Conservation (phyloP, 768 basidiomycete genomes). For the Clavulina sp. region DNA sequence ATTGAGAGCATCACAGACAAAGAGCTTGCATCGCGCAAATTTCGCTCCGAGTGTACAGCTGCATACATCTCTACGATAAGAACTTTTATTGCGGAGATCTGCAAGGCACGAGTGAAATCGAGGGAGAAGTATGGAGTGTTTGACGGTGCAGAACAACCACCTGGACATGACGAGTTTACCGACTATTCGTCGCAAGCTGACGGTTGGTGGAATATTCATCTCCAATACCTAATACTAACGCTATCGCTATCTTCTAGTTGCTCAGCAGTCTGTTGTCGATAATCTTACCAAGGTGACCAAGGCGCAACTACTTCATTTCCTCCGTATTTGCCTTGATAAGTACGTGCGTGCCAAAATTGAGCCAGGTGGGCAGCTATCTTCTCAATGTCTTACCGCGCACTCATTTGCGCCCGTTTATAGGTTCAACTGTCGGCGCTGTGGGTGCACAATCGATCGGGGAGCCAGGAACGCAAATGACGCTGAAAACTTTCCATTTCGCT, state of each 20-base stretch:
- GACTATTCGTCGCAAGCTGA: slow-evolving; percentile 22
- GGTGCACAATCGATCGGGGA: slow-evolving; percentile 99
- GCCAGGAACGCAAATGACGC: slow-evolving; percentile 97
- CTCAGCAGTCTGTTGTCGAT: slow-evolving; percentile 60
- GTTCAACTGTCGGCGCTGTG: slow-evolving; percentile 95
- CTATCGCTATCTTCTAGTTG: slow-evolving; percentile 9
- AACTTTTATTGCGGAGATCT: slow-evolving; percentile 47
- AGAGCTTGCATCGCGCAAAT: slow-evolving; percentile 39
- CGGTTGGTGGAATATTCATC: not conserved
- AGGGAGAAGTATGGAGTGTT: slow-evolving; percentile 67
- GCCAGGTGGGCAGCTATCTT: slow-evolving; percentile 37
- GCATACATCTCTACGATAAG: slow-evolving; percentile 53
- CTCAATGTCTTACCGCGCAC: not conserved
- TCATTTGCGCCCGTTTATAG: slow-evolving; percentile 21
- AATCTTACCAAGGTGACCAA: slow-evolving; percentile 83
- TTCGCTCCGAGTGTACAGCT: slow-evolving; percentile 50
- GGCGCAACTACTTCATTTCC: slow-evolving; percentile 57
- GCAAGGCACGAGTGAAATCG: slow-evolving; percentile 47
- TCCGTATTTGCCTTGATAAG: slow-evolving; percentile 76
- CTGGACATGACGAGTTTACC: slow-evolving; percentile 61
- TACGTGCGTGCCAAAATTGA: slow-evolving; percentile 94
- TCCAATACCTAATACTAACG: not conserved
- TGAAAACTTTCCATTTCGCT: slow-evolving; percentile 99
- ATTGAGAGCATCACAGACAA: slow-evolving; percentile 54
- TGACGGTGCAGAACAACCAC: slow-evolving; percentile 53